phyloP scores from a whole-genome alignment of 2,329 filamentous ascomycete species.

The Ophiostoma triangulosporum region DNA sequence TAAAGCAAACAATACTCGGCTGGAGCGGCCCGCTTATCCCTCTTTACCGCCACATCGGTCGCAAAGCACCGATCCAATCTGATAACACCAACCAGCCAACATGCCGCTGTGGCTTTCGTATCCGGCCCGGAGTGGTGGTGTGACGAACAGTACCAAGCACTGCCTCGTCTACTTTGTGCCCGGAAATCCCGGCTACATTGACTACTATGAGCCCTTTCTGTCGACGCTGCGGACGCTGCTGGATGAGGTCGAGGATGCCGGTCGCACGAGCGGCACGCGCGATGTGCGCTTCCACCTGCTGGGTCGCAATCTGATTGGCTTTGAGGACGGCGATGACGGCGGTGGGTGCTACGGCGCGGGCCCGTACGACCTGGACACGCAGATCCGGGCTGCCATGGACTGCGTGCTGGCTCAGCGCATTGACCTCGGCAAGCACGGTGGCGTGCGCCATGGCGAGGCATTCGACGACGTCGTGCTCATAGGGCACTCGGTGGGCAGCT shows the following conservation, averaged over 20 bases:
- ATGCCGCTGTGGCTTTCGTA: constrained; percentile 13
- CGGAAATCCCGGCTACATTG: constrained; percentile 64
- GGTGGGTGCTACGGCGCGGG: constrained; percentile 26
- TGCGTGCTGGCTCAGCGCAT: constrained; percentile 21
- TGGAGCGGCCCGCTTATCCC: too few species aligned
- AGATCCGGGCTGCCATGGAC: constrained; percentile 34
- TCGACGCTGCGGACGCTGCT: constrained; percentile 41
- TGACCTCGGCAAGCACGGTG: constrained; percentile 18
- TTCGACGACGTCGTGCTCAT: constrained; percentile 51
- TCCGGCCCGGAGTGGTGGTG: constrained; percentile 3
- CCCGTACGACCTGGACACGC: constrained; percentile 39
- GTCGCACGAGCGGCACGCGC: constrained; percentile 4
- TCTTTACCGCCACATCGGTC: too few species aligned
- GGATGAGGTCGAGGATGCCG: constrained; percentile 24
- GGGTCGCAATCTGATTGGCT: constrained; percentile 45
- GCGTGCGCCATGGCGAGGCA: constrained; percentile 20
- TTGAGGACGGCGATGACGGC: constrained; percentile 37
- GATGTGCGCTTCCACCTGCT: constrained; percentile 37
- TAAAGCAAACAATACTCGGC: too few species aligned
- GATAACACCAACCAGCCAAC: too few species aligned
- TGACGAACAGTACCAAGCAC: constrained; percentile 4
- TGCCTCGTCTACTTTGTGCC: constrained; percentile 57
- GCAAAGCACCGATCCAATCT: too few species aligned
- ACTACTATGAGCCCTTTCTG: constrained; percentile 60
- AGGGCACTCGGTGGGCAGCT: constrained; percentile 63